A percentile compares a stretch with the other conserved stretches of the same genome.
Evolutionary conservation across 1,284 basidiomycete species (phyloP).

Genomic region (Sanguinoderma infundibulare): DNA sequence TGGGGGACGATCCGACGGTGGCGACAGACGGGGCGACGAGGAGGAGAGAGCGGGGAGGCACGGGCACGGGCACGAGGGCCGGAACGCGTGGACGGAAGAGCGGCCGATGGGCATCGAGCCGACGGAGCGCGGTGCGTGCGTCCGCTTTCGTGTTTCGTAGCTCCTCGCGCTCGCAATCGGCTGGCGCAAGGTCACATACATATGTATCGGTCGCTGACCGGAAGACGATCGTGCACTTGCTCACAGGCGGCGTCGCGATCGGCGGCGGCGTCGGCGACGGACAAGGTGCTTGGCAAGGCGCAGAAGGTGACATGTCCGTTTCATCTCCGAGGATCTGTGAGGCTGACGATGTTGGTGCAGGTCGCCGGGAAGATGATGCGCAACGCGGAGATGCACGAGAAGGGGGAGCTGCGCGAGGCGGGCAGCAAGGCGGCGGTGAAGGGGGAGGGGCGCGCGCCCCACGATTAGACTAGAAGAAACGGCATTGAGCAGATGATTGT

Average conservation of each 20-base stretch:
- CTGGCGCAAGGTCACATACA: no score
- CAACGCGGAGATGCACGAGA: conserved; percentile 57
- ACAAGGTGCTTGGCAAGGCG: conserved; percentile 59
- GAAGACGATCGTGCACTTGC: background rate
- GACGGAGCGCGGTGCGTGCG: conserved; percentile 38
- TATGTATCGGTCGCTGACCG: background rate
- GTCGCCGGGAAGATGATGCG: conserved; percentile 51
- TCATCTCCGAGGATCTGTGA: no score
- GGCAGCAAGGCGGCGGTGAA: conserved; percentile 53
- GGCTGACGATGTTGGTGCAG: conserved; percentile 32
- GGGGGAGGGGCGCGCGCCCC: conserved; percentile 46
- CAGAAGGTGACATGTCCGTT: conserved; percentile 46
- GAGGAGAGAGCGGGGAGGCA: background rate
- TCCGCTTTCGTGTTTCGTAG: no score
- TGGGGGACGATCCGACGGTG: conserved; percentile 11
- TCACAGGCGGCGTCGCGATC: conserved; percentile 47
- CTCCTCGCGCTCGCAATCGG: no score
- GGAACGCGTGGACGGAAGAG: conserved; percentile 41
- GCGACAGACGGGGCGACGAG: conserved; percentile 30
- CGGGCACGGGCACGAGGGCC: background rate
- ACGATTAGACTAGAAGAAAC: conserved; percentile 41
- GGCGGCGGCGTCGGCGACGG: conserved; percentile 47
- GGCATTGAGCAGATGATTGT: background rate
- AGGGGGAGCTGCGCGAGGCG: conserved; percentile 56
- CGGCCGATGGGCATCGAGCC: conserved; percentile 47